These are phyloP conservation scores for Termitomyces heimii DNA, from an alignment of 768 basidiomycete species.

Conservation along the genomic window DNA sequence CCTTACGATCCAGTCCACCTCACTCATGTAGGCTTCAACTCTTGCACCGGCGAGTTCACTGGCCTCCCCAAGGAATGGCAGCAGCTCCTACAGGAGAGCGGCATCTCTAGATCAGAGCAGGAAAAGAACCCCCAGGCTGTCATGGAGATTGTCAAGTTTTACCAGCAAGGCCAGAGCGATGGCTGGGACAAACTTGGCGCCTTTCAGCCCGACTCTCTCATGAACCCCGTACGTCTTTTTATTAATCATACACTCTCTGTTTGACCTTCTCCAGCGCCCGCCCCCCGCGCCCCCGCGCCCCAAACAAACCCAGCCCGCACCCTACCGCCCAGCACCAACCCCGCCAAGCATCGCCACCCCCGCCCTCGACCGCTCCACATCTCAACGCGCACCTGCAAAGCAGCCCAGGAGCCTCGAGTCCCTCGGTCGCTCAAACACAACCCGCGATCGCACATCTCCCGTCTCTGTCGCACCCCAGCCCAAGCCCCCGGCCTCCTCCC, in stretches of 20 bases:
- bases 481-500: conserved; percentile 45
- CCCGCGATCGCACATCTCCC: conserved; percentile 55
- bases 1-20: conserved; percentile 99
- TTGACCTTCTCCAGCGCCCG: conserved; percentile 27
- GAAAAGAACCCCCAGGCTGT: conserved; percentile 98
- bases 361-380: conserved; percentile 81
- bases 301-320: conserved; percentile 21
- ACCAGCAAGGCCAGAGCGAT: conserved; percentile 80
- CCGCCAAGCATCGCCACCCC: conserved; percentile 61
- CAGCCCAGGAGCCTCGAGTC: conserved; percentile 37
- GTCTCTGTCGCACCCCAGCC: conserved; percentile 15
- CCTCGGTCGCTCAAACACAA: conserved; percentile 65
- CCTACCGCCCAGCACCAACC: conserved; percentile 74
- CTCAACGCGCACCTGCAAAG: conserved; percentile 68
- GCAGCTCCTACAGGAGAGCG: conserved; percentile 90
- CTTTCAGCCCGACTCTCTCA: conserved; percentile 37
- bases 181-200: conserved; percentile 85
- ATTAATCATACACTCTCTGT: conserved; percentile 7
- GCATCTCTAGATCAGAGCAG: conserved; percentile 91
- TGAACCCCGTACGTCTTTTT: conserved; percentile 41
- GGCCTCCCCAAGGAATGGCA: conserved; percentile 99
- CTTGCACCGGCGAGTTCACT: conserved; percentile 96
- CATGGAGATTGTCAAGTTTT: conserved; percentile 98
- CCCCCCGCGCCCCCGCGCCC: conserved; percentile 48
- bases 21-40: conserved; percentile 99